Evolutionary conservation across 352 stramenopile species (phyloP).

Genomic region (Globisporangium lucens): DNA sequence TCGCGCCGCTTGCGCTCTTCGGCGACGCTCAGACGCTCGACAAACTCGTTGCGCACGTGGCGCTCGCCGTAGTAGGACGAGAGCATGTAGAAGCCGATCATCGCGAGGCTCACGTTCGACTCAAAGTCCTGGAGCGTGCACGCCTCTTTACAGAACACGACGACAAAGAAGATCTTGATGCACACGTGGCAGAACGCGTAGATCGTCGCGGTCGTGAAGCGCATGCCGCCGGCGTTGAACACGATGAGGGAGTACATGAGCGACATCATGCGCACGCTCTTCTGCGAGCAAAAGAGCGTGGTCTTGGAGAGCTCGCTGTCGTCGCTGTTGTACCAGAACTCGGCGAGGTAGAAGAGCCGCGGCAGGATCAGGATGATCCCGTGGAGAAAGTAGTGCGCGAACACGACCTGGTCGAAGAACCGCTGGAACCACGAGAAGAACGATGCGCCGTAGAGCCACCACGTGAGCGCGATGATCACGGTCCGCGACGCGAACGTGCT

Average conservation of each 20-base stretch:
- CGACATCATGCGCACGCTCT: constrained; percentile 50
- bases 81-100: constrained; percentile 67
- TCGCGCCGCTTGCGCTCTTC: constrained; percentile 70
- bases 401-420: constrained; percentile 48
- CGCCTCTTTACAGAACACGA: constrained; percentile 41
- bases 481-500: constrained; percentile 43
- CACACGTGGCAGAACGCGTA: constrained; percentile 46
- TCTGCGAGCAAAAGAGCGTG: constrained; percentile 54
- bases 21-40: constrained; percentile 52
- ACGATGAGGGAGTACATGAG: constrained; percentile 57
- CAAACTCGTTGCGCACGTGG: constrained; percentile 63
- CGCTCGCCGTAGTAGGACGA: constrained; percentile 64
- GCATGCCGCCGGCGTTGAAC: constrained; percentile 65
- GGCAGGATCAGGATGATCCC: constrained; percentile 49
- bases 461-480: constrained; percentile 33
- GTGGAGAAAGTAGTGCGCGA: constrained; percentile 47
- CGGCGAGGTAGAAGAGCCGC: constrained; percentile 39
- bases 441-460: constrained; percentile 39
- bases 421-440: constrained; percentile 42
- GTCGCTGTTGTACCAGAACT: constrained; percentile 27
- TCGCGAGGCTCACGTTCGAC: constrained; percentile 40
- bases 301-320: constrained; percentile 14
- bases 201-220: constrained; percentile 55
- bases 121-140: constrained; percentile 54
- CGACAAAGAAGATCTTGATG: constrained; percentile 42